These are phyloP conservation scores for Alternaria infectoria DNA, from an alignment of 2,329 filamentous ascomycete genomes.

Conservation along the genomic window DNA sequence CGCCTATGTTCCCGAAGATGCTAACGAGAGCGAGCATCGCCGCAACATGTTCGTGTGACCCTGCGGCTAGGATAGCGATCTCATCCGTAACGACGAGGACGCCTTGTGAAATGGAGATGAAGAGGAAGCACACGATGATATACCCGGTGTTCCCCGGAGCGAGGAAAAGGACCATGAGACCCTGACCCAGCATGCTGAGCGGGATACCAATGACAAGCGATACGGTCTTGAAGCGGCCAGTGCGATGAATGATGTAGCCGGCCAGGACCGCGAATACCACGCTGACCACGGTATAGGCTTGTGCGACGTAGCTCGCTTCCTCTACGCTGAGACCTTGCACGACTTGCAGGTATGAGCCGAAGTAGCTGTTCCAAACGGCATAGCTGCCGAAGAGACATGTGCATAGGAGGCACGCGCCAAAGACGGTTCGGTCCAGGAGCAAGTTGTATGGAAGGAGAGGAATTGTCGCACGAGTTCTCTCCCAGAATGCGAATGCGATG, in stretches of 20 bases:
- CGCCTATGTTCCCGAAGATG: constrained; percentile 64
- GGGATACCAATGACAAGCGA: constrained; percentile 26
- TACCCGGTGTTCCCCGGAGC: constrained; percentile 32
- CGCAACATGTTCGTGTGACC: constrained; percentile 55
- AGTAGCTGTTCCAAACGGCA: constrained; percentile 46
- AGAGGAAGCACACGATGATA: constrained; percentile 39
- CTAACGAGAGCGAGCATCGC: constrained; percentile 53
- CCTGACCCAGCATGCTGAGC: constrained; percentile 24
- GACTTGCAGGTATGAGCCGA: constrained; percentile 48
- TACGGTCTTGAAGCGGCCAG: constrained; percentile 26
- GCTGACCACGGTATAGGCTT: constrained; percentile 40
- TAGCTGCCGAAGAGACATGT: constrained; percentile 37
- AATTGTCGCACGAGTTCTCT: constrained; percentile 44
- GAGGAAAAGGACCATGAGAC: constrained; percentile 40
- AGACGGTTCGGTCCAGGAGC: constrained; percentile 47
- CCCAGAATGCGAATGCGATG: constrained; percentile 44
- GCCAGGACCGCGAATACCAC: constrained; percentile 16
- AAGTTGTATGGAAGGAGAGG: constrained; percentile 51
- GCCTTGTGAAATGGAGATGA: constrained; percentile 32
- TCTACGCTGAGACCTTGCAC: constrained; percentile 33
- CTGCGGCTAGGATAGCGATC: constrained; percentile 40
- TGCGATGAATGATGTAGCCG: constrained; percentile 18
- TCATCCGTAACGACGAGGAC: constrained; percentile 31
- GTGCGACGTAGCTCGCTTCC: constrained; percentile 42
- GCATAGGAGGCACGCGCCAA: constrained; percentile 58